Percentiles rank a stretch among this genome's conserved stretches.
phyloP scores from a whole-genome alignment of 345 rosid species.

The Salix udensis region DNA sequence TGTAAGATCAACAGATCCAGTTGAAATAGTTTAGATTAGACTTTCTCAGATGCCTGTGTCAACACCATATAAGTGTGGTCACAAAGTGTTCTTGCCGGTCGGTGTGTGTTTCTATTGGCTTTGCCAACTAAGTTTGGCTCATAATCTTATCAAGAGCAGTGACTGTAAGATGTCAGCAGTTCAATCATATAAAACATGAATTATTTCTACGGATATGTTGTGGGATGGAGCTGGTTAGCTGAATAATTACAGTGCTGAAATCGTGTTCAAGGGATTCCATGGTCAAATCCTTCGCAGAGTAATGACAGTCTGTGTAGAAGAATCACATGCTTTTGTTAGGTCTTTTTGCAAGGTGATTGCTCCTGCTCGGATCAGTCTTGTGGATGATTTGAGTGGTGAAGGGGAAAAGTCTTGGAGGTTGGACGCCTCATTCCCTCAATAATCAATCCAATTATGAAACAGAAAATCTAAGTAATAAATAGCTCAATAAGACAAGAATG shows the following conservation, averaged over 20 bases:
- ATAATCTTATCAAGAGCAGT: background rate
- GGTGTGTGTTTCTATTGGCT: slow-evolving; percentile 17
- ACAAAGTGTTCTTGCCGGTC: slow-evolving; percentile 26
- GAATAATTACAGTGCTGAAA: background rate
- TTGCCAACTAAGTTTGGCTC: slow-evolving; percentile 28
- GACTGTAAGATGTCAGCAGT: background rate
- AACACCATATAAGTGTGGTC: background rate
- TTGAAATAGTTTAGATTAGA: slow-evolving; percentile 12
- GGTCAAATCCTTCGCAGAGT: background rate
- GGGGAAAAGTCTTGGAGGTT: background rate
- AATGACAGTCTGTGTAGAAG: background rate
- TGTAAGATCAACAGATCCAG: background rate
- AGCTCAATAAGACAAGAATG: background rate
- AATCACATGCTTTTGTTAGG: background rate
- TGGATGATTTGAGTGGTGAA: background rate
- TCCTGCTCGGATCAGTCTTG: too few relatives aligned
- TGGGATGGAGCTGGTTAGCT: too few relatives aligned
- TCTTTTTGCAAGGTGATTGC: too few relatives aligned
- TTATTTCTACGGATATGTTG: background rate
- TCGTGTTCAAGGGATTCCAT: background rate
- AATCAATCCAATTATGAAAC: slow-evolving; percentile 17
- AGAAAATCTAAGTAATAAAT: background rate
- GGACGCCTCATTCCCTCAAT: slow-evolving; percentile 21
- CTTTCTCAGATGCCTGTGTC: background rate
- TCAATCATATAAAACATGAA: background rate